Conservation (phyloP, 306 rosid species). For the Erythrophleum fordii region DNA sequence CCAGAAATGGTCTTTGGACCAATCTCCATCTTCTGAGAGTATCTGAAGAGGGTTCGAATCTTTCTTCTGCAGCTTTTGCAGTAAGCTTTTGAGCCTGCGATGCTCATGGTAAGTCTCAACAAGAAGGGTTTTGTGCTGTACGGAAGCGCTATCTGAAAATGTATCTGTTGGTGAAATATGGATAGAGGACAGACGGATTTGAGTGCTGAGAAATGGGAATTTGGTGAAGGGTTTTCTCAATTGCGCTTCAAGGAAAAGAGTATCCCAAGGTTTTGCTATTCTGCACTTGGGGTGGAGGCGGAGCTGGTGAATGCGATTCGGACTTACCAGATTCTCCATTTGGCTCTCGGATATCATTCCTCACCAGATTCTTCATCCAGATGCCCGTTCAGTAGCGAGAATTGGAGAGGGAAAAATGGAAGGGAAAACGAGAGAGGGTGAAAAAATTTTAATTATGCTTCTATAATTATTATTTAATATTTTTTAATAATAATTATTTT, state of each 20-base stretch:
- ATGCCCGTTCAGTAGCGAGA: too few species aligned
- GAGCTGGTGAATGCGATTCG: not conserved
- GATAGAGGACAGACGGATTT: conserved; percentile 24
- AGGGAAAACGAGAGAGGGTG: too few species aligned
- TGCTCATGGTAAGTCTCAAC: conserved; percentile 60
- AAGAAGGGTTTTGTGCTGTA: conserved; percentile 57
- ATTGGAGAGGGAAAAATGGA: too few species aligned
- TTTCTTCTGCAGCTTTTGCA: conserved; percentile 44
- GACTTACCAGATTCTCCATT: conserved; percentile 27
- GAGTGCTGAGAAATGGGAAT: conserved; percentile 34
- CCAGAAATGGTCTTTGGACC: conserved; percentile 70
- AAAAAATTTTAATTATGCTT: too few species aligned
- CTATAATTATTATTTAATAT: too few species aligned
- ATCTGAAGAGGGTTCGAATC: conserved; percentile 49
- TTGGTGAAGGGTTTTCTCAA: conserved; percentile 28
- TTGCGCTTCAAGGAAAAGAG: conserved; percentile 23
- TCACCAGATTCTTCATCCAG: too few species aligned
- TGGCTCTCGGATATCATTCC: not conserved
- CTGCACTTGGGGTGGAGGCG: conserved; percentile 1
- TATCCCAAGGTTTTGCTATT: not conserved
- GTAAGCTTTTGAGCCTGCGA: conserved; percentile 47
- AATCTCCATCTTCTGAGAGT: conserved; percentile 64
- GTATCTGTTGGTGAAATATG: conserved; percentile 14
- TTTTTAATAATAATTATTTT: too few species aligned
- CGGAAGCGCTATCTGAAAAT: conserved; percentile 35